Conservation (phyloP, 352 stramenopile species). For the Peronospora farinosa region DNA sequence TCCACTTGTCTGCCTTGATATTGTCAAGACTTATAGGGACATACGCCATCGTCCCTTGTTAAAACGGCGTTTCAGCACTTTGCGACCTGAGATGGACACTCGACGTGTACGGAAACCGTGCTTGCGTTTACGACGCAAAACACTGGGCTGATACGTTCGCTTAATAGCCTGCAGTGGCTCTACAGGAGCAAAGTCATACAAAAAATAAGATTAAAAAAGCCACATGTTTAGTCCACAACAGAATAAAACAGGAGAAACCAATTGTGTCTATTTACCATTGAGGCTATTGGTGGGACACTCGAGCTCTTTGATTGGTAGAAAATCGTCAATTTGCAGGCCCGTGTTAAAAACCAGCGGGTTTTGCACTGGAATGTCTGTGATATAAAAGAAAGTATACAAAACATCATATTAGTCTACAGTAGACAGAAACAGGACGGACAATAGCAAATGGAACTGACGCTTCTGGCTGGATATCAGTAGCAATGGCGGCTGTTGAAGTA, state of each 20-base stretch:
- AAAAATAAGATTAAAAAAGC: background rate
- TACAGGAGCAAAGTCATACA: slow-evolving; percentile 16
- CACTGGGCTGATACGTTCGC: slow-evolving; percentile 82
- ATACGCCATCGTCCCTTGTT: slow-evolving; percentile 81
- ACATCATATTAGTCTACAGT: background rate
- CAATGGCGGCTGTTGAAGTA: slow-evolving; percentile 1
- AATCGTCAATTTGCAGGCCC: slow-evolving; percentile 31
- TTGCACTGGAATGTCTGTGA: slow-evolving; percentile 32
- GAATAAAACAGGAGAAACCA: slow-evolving; percentile 1
- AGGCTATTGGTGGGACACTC: slow-evolving; percentile 44
- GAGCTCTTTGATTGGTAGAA: slow-evolving; percentile 31
- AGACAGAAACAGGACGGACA: background rate
- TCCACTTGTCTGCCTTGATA: slow-evolving; percentile 11
- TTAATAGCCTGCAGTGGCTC: slow-evolving; percentile 74
- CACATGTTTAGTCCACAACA: slow-evolving; percentile 1
- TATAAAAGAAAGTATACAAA: background rate
- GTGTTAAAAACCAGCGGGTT: slow-evolving; percentile 44
- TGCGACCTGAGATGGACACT: slow-evolving; percentile 69
- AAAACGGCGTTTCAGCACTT: slow-evolving; percentile 73
- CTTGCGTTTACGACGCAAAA: slow-evolving; percentile 82
- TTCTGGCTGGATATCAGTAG: slow-evolving; percentile 18
- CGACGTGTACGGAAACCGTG: slow-evolving; percentile 78
- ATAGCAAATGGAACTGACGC: slow-evolving; percentile 14
- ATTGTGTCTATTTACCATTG: slow-evolving; percentile 26
- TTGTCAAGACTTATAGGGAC: slow-evolving; percentile 49